Evolutionary conservation across 768 basidiomycete species (phyloP), one percentile per base, ranked within the genome.

Genomic region (Auriculariales sp.): DNA sequence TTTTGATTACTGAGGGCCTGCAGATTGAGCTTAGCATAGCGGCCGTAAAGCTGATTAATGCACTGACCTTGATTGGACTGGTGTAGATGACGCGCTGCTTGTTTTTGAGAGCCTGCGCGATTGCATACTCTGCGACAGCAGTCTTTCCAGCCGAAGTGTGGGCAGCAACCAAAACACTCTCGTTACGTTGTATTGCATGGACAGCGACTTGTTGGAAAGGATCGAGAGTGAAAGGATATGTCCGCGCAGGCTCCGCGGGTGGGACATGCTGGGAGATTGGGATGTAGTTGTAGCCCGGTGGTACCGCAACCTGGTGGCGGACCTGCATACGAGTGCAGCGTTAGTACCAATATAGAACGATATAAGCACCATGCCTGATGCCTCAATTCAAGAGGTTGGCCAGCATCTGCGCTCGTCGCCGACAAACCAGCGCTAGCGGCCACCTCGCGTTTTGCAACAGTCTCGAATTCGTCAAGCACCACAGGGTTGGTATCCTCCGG

Each of bases 71-170:
- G 69, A 99, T 99, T 49, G 95, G 95, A 75, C 88, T 92, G 22
- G 95, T 99, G 68, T 99, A 99, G 54, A 98, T 95, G 58, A 98
- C 94, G 64, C 95, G 75, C 67, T 95, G 88, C 61, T 90, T 91
- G 60, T 85, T 82, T 64, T 81, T 81, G 58, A 99, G 70, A 73
- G 88, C 93, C 63, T 91, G 89, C 0, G 95, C 95, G 61, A 99
- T 98, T 42, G 95, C 95, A 66, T 98, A 99, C 71, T 99, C 95
- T 42, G 95, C 95, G 53, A 99, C 95, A 54, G 98, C 95, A 2
- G 95, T 99, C 69, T 99, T 99, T 60, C 95, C 95, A 30, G 95
- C 95, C 66, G 89, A 93, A 4, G 95, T 99, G 69, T 99, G 95
- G 0, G 95, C 95, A 22, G 94, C 97, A 14, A 99, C 95, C 47